Evolutionary conservation across 2,329 filamentous ascomycete species (phyloP).

Genomic region (Alternaria arbusti): DNA sequence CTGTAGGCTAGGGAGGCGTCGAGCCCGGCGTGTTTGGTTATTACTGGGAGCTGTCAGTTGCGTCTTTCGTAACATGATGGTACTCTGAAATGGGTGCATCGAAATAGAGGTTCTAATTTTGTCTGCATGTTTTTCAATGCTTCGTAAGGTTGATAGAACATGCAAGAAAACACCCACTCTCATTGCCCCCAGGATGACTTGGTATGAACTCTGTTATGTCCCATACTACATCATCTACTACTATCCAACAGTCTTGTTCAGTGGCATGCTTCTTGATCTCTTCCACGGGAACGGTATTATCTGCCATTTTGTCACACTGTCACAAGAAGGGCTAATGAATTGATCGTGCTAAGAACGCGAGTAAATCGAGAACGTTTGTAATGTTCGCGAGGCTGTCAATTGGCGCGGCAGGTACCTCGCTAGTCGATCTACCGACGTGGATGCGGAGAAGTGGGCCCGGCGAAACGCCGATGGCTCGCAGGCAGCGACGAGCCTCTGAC

Average conservation of each 20-base stretch:
- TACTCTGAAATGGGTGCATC: too few relatives aligned
- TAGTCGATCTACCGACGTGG: slow-evolving; percentile 2
- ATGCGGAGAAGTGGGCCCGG: slow-evolving; percentile 13
- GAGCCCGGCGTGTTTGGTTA: slow-evolving; percentile 27
- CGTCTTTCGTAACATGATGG: too few relatives aligned
- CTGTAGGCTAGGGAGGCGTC: slow-evolving; percentile 53
- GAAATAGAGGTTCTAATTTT: too few relatives aligned
- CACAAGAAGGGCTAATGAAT: too few relatives aligned
- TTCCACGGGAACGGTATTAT: not conserved
- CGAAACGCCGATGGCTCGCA: slow-evolving; percentile 6
- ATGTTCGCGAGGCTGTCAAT: not conserved
- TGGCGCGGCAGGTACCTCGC: not conserved
- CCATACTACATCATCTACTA: slow-evolving; percentile 69
- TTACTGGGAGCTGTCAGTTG: slow-evolving; percentile 9
- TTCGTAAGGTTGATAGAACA: too few relatives aligned
- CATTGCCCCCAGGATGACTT: slow-evolving; percentile 63
- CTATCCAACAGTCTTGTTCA: slow-evolving; percentile 62
- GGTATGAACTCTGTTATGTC: slow-evolving; percentile 68
- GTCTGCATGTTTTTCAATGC: too few relatives aligned
- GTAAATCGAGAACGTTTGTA: not conserved
- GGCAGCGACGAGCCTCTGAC: not conserved
- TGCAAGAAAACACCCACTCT: slow-evolving; percentile 9
- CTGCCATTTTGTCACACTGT: not conserved
- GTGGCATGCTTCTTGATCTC: not conserved
- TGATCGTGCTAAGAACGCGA: not conserved